Evolutionary conservation across 2,329 filamentous ascomycete species (phyloP).

Genomic region (Aspergillus chevalieri): DNA sequence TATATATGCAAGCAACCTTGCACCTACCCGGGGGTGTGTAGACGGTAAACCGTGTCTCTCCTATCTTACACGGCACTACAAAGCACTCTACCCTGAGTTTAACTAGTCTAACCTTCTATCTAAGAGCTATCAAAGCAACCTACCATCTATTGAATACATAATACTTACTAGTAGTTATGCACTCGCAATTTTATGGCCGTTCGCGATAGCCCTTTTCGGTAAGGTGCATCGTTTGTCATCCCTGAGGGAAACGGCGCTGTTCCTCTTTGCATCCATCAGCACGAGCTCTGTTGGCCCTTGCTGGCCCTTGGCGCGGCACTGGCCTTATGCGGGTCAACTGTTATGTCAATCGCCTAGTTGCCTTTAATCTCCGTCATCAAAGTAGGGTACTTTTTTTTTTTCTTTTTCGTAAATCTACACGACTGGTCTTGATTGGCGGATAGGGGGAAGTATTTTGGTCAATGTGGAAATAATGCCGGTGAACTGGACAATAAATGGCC

Average conservation of each 20-base stretch:
- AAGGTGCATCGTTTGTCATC: neutral
- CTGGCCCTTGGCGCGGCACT: neutral
- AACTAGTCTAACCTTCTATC: too few relatives aligned
- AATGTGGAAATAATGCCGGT: constrained; percentile 6
- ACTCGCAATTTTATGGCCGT: too few relatives aligned
- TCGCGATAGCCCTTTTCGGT: neutral
- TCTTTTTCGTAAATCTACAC: neutral
- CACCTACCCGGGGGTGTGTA: too few relatives aligned
- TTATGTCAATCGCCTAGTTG: constrained; percentile 1
- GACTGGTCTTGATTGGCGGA: neutral
- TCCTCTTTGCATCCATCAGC: constrained; percentile 1
- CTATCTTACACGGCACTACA: too few relatives aligned
- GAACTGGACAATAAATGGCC: neutral
- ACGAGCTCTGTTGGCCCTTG: neutral
- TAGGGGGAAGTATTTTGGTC: neutral
- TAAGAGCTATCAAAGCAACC: too few relatives aligned
- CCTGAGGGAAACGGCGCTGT: neutral
- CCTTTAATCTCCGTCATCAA: neutral
- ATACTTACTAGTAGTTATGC: too few relatives aligned
- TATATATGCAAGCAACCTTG: neutral
- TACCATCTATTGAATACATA: too few relatives aligned
- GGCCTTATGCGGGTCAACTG: constrained; percentile 9
- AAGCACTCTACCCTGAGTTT: too few relatives aligned
- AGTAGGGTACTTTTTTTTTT: neutral
- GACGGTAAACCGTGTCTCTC: too few relatives aligned